These are phyloP conservation scores for Xerocomellus amylosporus DNA, from an alignment of 768 basidiomycete genomes.

Conservation along the genomic window DNA sequence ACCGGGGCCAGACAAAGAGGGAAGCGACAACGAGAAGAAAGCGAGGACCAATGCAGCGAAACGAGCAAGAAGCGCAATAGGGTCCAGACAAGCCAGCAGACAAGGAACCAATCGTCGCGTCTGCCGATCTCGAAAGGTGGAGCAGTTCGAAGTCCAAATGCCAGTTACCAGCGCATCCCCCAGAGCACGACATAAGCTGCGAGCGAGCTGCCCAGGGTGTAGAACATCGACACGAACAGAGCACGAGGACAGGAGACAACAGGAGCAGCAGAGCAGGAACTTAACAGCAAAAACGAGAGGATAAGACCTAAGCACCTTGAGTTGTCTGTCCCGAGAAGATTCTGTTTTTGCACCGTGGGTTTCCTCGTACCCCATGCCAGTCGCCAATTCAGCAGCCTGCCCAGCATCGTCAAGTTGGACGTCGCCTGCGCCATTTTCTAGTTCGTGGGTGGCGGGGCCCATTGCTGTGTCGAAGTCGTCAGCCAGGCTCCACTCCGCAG, in stretches of 20 bases:
- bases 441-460: conserved; percentile 44
- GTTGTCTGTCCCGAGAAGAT: conserved; percentile 65
- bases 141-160: conserved; percentile 22
- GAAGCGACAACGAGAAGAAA: conserved; percentile 48
- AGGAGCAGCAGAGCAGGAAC: conserved; percentile 22
- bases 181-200: conserved; percentile 18
- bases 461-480: conserved; percentile 44
- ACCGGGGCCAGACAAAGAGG: conserved; percentile 51
- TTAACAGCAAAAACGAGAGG: conserved; percentile 33
- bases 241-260: conserved; percentile 19
- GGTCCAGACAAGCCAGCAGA: conserved; percentile 38
- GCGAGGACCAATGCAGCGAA: conserved; percentile 39
- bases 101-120: conserved; percentile 35
- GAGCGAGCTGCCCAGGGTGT: conserved; percentile 13
- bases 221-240: conserved; percentile 19
- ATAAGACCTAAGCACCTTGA: conserved; percentile 85
- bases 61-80: conserved; percentile 20
- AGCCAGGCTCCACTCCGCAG: conserved; percentile 45
- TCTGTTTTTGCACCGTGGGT: conserved; percentile 45
- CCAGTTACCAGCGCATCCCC: conserved; percentile 21
- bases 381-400: conserved; percentile 14
- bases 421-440: conserved; percentile 47
- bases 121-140: conserved; percentile 28
- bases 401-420: conserved; percentile 30
- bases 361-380: conserved; percentile 38